phyloP scores from a whole-genome alignment of 2,329 filamentous ascomycete genomes.

The Purpureocillium takamizusanense region DNA sequence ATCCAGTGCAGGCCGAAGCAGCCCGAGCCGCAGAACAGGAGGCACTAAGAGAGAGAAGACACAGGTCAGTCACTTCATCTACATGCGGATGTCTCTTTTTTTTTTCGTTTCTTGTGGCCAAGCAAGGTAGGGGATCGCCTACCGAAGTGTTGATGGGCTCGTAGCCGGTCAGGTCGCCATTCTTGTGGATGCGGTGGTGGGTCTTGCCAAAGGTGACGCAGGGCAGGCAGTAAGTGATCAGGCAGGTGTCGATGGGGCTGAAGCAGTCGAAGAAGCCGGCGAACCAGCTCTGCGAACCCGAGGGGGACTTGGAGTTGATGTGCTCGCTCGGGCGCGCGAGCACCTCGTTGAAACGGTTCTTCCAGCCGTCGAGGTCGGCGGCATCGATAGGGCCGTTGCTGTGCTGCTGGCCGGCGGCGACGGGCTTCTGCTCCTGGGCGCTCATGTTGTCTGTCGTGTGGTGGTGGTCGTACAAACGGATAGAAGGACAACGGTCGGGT shows the following conservation, averaged over 20 bases:
- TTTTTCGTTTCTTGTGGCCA: no score
- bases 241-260: slow-evolving; percentile 32
- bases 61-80: no score
- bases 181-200: slow-evolving; percentile 33
- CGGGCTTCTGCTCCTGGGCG: no score
- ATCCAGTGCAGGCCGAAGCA: slow-evolving; percentile 33
- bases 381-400: slow-evolving; percentile 29
- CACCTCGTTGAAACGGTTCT: slow-evolving; percentile 31
- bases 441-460: no score
- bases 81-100: no score
- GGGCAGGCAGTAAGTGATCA: slow-evolving; percentile 35
- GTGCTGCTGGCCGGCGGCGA: not conserved
- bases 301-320: slow-evolving; percentile 31
- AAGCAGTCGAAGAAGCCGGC: slow-evolving; percentile 34
- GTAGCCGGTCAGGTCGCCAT: slow-evolving; percentile 30
- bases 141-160: slow-evolving; percentile 38
- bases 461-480: no score
- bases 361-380: slow-evolving; percentile 35
- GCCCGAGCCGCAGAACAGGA: slow-evolving; percentile 30
- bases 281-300: slow-evolving; percentile 26
- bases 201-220: slow-evolving; percentile 41
- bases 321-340: slow-evolving; percentile 31
- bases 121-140: no score
- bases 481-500: no score
- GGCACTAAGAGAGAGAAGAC: slow-evolving; percentile 25